phyloP scores from a whole-genome alignment of 2,329 filamentous ascomycete species.

The Aspergillus niger region DNA sequence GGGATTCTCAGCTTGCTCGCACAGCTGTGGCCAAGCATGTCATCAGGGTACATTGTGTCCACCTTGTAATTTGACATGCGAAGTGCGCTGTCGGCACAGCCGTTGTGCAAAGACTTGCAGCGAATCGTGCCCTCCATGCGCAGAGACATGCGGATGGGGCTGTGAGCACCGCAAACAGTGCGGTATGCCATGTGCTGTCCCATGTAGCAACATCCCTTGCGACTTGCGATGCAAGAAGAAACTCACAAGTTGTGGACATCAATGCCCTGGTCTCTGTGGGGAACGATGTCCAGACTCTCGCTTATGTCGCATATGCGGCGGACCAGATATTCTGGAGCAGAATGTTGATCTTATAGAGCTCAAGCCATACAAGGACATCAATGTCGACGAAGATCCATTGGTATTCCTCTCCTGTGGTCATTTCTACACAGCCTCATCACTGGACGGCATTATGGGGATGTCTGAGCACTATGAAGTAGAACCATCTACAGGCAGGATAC shows the following conservation, averaged over 20 bases:
- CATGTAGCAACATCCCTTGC: slow-evolving; percentile 21
- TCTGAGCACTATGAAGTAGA: slow-evolving; percentile 12
- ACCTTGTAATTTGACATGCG: slow-evolving; percentile 9
- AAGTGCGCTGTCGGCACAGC: slow-evolving; percentile 16
- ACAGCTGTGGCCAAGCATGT: slow-evolving; percentile 1
- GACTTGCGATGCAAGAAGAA: slow-evolving; percentile 14
- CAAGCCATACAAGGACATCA: slow-evolving; percentile 11
- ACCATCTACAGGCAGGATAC: neutral
- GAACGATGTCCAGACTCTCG: slow-evolving; percentile 17
- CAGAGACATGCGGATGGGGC: slow-evolving; percentile 17
- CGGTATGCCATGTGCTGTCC: slow-evolving; percentile 21
- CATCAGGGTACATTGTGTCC: slow-evolving; percentile 1
- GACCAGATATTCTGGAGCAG: neutral
- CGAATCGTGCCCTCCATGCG: slow-evolving; percentile 20
- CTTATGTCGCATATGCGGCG: slow-evolving; percentile 13
- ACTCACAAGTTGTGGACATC: slow-evolving; percentile 18
- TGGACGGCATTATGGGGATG: slow-evolving; percentile 17
- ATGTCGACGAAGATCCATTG: slow-evolving; percentile 14
- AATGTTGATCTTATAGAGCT: slow-evolving; percentile 12
- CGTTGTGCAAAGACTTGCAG: slow-evolving; percentile 18
- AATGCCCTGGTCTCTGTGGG: slow-evolving; percentile 21
- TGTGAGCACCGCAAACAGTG: slow-evolving; percentile 19
- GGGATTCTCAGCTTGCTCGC: slow-evolving; percentile 5
- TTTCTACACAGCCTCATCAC: slow-evolving; percentile 13
- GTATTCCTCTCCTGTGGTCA: slow-evolving; percentile 19